phyloP scores from a whole-genome alignment of 2,329 filamentous ascomycete genomes.

The Botrytis fragariae region DNA sequence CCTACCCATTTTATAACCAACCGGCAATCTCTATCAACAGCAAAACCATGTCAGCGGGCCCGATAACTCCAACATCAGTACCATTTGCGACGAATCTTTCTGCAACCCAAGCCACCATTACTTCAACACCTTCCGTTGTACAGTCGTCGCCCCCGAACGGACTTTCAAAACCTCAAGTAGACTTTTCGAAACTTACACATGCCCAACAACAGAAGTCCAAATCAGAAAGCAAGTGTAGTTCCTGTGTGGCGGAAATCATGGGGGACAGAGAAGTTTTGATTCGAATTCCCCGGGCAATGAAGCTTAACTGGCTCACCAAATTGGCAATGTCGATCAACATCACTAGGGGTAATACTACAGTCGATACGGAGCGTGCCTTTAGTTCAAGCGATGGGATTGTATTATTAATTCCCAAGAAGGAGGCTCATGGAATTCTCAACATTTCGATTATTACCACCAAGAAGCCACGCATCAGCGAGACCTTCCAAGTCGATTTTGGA shows the following conservation, averaged over 20 bases:
- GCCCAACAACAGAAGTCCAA: slow-evolving; percentile 23
- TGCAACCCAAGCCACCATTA: slow-evolving; percentile 31
- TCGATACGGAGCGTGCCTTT: slow-evolving; percentile 47
- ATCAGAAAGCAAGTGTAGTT: slow-evolving; percentile 31
- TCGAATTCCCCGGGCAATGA: slow-evolving; percentile 51
- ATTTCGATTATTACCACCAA: slow-evolving; percentile 57
- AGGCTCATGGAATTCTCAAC: slow-evolving; percentile 57
- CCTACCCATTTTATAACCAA: slow-evolving; percentile 25
- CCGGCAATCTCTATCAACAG: slow-evolving; percentile 37
- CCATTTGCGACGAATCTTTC: slow-evolving; percentile 27
- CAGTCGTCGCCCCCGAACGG: slow-evolving; percentile 40
- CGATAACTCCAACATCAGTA: slow-evolving; percentile 30
- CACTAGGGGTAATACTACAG: slow-evolving; percentile 46
- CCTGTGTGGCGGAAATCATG: slow-evolving; percentile 48
- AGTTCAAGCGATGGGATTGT: slow-evolving; percentile 38
- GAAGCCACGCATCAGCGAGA: slow-evolving; percentile 60
- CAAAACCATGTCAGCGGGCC: slow-evolving; percentile 34
- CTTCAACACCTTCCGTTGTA: slow-evolving; percentile 37
- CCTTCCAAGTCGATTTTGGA: slow-evolving; percentile 59
- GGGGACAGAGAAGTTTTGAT: slow-evolving; percentile 53
- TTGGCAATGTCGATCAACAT: slow-evolving; percentile 57
- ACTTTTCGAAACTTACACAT: slow-evolving; percentile 31
- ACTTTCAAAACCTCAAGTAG: slow-evolving; percentile 45
- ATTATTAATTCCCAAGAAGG: slow-evolving; percentile 49
- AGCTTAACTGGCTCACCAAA: slow-evolving; percentile 54